These are phyloP conservation scores for maize (Zea mays) DNA, from an alignment of 176 grass and related monocot genomes.

Conservation along the genomic window Zm-B73-REFERENCE-NAM-5.0 NC_050101.1:132883501-132884000, in stretches of 20 bases:
- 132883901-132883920: too few relatives aligned
- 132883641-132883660: slow-evolving; percentile 21
- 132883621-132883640: slow-evolving; percentile 19
- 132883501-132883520: slow-evolving; percentile 20
- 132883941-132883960: too few relatives aligned
- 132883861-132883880: too few relatives aligned
- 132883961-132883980: too few relatives aligned
- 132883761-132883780: slow-evolving; percentile 33
- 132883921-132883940: too few relatives aligned
- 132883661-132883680: slow-evolving; percentile 38
- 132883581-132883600: slow-evolving; percentile 1
- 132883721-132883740: slow-evolving; percentile 43
- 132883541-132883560: slow-evolving; percentile 22
- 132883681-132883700: slow-evolving; percentile 40
- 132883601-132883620: slow-evolving; percentile 22
- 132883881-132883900: too few relatives aligned
- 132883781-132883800: background rate
- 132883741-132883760: slow-evolving; percentile 40
- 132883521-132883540: slow-evolving; percentile 1
- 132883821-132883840: too few relatives aligned
- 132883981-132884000: too few relatives aligned
- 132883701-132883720: slow-evolving; percentile 47
- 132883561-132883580: background rate
- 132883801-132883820: too few relatives aligned
- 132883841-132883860: too few relatives aligned